phyloP scores from a whole-genome alignment of 2,329 filamentous ascomycete genomes.

The Dendryphion nanum region DNA sequence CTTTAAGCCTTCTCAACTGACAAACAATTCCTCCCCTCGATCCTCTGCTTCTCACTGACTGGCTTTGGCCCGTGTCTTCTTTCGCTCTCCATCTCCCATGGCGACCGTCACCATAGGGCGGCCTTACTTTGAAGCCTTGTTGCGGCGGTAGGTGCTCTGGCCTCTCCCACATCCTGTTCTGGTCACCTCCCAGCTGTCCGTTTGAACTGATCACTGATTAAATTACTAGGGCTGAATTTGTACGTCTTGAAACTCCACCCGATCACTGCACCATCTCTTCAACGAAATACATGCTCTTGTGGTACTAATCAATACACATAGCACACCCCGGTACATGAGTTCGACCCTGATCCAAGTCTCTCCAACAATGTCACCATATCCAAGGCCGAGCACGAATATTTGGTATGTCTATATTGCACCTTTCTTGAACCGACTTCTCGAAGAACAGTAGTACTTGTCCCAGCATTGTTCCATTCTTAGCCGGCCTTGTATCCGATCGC shows the following conservation, averaged over 20 bases:
- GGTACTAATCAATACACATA: no score
- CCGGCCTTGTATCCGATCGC: background rate
- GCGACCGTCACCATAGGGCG: constrained; percentile 58
- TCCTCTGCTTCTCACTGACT: no score
- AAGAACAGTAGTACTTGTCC: no score
- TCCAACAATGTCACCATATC: constrained; percentile 54
- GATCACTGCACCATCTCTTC: no score
- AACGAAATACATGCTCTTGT: no score
- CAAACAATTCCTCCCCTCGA: no score
- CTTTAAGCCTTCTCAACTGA: no score
- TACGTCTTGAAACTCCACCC: constrained; percentile 31
- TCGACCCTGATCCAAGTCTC: constrained; percentile 34
- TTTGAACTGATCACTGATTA: constrained; percentile 20
- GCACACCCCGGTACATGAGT: constrained; percentile 42
- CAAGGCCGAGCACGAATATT: constrained; percentile 59
- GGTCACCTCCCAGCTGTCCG: background rate
- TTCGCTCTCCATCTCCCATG: constrained; percentile 30
- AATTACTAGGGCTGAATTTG: constrained; percentile 47
- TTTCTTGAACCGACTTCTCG: no score
- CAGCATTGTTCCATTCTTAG: background rate
- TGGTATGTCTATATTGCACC: constrained; percentile 49
- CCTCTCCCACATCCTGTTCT: background rate
- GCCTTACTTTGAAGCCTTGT: constrained; percentile 60
- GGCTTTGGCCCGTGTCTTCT: no score
- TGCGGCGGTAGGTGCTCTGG: constrained; percentile 55